A percentile compares a stretch with the other conserved stretches of the same genome.
These are phyloP conservation scores for Aegle marmelos DNA, from an alignment of 345 rosid species.

Conservation along the genomic window DNA sequence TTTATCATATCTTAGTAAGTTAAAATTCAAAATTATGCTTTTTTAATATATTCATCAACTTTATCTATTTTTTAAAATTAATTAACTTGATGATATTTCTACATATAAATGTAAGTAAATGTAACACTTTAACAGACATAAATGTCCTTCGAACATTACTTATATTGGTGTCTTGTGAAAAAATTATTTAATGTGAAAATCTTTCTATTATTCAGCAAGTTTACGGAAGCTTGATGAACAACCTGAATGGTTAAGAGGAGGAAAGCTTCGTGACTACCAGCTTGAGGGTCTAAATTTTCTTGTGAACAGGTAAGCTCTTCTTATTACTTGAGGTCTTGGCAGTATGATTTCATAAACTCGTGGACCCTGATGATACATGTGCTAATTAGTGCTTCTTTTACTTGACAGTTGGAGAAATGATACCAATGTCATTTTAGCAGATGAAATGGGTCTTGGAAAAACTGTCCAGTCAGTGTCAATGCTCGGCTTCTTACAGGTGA, in stretches of 20 bases:
- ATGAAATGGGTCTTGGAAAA: conserved; percentile 99
- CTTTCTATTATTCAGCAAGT: conserved; percentile 48
- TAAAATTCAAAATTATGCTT: neutral
- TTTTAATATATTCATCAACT: too few relatives aligned
- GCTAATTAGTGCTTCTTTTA: conserved; percentile 13
- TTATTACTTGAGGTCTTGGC: neutral
- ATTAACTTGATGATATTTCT: too few relatives aligned
- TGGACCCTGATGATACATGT: neutral
- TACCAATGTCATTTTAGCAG: conserved; percentile 99
- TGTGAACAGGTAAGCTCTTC: conserved; percentile 75
- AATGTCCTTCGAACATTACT: too few relatives aligned
- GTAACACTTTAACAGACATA: too few relatives aligned
- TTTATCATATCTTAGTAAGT: neutral
- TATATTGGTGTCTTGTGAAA: neutral
- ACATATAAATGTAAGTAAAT: too few relatives aligned
- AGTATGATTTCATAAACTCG: conserved; percentile 10
- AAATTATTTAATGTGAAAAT: neutral
- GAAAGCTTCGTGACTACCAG: conserved; percentile 98
- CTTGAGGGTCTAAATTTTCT: conserved; percentile 97
- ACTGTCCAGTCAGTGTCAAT: conserved; percentile 99
- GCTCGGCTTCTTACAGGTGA: conserved; percentile 98
- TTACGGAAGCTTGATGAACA: conserved; percentile 97
- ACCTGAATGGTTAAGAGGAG: conserved; percentile 95
- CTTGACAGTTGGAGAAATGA: conserved; percentile 92
- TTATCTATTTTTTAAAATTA: too few relatives aligned